phyloP scores from a whole-genome alignment of 768 basidiomycete genomes.

The Mycena epipterygia region DNA sequence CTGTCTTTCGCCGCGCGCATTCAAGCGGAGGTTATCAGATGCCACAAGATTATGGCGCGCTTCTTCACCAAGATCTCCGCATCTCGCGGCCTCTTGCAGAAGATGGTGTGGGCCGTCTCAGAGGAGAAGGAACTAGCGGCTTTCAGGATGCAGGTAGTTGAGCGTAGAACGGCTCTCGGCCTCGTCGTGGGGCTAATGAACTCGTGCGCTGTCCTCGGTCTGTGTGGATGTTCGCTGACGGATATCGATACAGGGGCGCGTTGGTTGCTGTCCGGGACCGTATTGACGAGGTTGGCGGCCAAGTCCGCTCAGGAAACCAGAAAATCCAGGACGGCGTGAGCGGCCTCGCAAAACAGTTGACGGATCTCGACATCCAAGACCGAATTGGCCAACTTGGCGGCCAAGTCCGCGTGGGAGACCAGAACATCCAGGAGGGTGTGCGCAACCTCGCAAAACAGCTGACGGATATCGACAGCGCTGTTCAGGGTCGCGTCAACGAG shows the following conservation, averaged over 20 bases:
- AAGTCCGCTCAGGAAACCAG: background rate
- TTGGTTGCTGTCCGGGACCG: background rate
- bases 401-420: no score
- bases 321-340: background rate
- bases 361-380: no score
- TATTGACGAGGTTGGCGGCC: background rate
- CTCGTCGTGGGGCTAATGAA: background rate
- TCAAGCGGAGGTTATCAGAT: background rate
- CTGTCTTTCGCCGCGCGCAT: background rate
- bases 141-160: background rate
- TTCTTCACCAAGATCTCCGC: background rate
- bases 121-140: background rate
- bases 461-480: background rate
- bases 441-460: no score
- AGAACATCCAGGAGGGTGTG: no score
- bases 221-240: background rate
- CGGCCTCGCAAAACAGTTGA: no score
- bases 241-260: background rate
- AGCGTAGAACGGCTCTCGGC: constrained; percentile 8
- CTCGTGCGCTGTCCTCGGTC: background rate
- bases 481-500: background rate
- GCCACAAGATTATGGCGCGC: background rate
- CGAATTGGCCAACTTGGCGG: no score
- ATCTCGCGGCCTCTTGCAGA: background rate
- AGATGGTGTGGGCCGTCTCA: background rate